These are phyloP conservation scores for Paecilomyces fulvus DNA, from an alignment of 2,329 filamentous ascomycete species.

Conservation along the genomic window DNA sequence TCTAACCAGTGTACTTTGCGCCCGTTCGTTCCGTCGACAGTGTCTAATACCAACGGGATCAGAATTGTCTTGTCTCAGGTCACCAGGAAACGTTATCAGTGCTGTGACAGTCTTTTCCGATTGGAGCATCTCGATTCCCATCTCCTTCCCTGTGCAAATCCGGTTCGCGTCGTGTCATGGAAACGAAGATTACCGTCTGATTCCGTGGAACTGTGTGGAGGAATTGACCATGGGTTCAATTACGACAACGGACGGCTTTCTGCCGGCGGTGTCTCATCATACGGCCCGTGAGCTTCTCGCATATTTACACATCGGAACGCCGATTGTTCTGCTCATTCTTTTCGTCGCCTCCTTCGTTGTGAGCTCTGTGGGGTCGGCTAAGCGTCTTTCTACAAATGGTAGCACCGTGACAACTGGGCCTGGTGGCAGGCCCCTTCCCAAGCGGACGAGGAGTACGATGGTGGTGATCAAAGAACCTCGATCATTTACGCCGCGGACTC, in stretches of 20 bases:
- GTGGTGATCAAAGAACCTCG: slow-evolving; percentile 41
- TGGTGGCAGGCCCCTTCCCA: slow-evolving; percentile 78
- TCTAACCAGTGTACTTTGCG: neutral
- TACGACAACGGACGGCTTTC: slow-evolving; percentile 3
- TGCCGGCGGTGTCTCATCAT: slow-evolving; percentile 7
- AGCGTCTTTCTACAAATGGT: slow-evolving; percentile 37
- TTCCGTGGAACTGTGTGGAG: slow-evolving; percentile 13
- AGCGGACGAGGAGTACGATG: slow-evolving; percentile 45
- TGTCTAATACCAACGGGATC: neutral
- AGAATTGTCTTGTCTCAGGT: slow-evolving; percentile 4
- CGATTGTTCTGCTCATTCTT: slow-evolving; percentile 55
- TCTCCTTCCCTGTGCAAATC: neutral
- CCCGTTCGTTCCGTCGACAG: neutral
- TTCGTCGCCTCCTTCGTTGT: slow-evolving; percentile 56
- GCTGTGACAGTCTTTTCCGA: neutral
- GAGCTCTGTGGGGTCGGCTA: slow-evolving; percentile 50
- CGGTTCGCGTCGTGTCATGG: slow-evolving; percentile 5
- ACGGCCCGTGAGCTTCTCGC: slow-evolving; percentile 37
- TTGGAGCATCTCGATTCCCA: neutral
- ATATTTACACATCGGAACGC: slow-evolving; percentile 51
- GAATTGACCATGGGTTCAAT: slow-evolving; percentile 6
- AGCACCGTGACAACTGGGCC: slow-evolving; percentile 58
- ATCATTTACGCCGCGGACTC: slow-evolving; percentile 58
- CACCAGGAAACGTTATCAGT: neutral
- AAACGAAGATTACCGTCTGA: slow-evolving; percentile 4